Base-by-base conservation (phyloP, 805 yeast species). In the Yarrowia bubula region DNA sequence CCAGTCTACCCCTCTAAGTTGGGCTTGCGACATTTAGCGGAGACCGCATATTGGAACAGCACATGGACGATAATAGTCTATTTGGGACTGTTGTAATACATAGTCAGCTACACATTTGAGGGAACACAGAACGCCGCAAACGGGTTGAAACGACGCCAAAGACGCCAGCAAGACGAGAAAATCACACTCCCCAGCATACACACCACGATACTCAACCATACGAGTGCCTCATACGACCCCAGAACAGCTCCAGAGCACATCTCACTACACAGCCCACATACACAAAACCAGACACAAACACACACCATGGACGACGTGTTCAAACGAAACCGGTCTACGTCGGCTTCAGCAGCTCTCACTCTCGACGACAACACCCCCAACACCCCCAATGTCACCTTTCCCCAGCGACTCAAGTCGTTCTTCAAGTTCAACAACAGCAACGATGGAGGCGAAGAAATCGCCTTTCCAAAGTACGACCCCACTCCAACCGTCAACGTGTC, bases 401-500 rank as follows among this genome's bases (percentile, higher is more conserved):
- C 76, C n/a, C 73, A 69, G 68, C 69, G 71, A 55, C 69, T 75
- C 44, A 71, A 72, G 61, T 72, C 66, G 64, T 68, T 75, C 64
- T 75, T 75, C 67, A 70, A 71, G 65, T 74, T 74, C 68, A 70
- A 68, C 50, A 71, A 70, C 50, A 22, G 50, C 53, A 11, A 18
- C 46, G 33, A 28, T 47, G 38, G 48, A 60, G 63, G 50, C 28
- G 65, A 57, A 22, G 64, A 43, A 42, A 55, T 64, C 42, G 66
- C 64, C 57, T 64, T 64, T 53, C 66, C 66, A 38, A 44, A 31
- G 10, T 43, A 55, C 39, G 64, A 62, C 60, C 47, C 64, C 15
- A 9, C 65, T 53, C 66, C 63, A 28, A 18, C 66, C 11, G 14
- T 50, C 33, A 37, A 33, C 17, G 35, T 18, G 10, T 14, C 37